phyloP scores from a whole-genome alignment of 2,329 filamentous ascomycete species.

The Scedosporium minutisporum region DNA sequence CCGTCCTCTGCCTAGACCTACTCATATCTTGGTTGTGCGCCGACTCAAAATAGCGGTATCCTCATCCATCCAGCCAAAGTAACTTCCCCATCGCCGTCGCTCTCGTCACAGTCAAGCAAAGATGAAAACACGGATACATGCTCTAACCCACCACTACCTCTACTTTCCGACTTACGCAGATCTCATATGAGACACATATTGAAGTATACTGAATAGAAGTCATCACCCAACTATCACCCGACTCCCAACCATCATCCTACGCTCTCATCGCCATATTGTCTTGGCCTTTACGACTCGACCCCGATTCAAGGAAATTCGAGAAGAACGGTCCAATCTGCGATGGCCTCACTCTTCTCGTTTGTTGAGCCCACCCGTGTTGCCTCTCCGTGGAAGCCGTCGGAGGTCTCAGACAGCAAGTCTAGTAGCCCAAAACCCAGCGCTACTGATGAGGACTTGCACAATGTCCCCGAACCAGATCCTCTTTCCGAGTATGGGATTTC shows the following conservation, averaged over 20 bases:
- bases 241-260: not conserved
- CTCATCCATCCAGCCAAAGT: not conserved
- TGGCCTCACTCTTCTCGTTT: constrained; percentile 96
- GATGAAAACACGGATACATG: constrained; percentile 9
- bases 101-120: constrained; percentile 4
- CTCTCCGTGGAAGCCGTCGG: constrained; percentile 73
- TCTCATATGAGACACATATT: not conserved
- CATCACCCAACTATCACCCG: not conserved
- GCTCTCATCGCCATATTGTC: not conserved
- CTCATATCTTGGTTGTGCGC: not conserved
- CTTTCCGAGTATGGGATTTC: constrained; percentile 57
- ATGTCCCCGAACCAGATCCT: constrained; percentile 22
- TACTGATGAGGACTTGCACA: constrained; percentile 7
- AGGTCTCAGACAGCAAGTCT: constrained; percentile 28
- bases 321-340: constrained; percentile 21
- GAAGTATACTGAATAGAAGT: not conserved
- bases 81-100: not conserved
- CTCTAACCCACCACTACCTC: not conserved
- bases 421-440: constrained; percentile 17
- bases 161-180: not conserved
- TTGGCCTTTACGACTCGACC: too few species aligned
- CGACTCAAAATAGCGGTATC: not conserved
- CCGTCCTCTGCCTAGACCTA: not conserved
- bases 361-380: constrained; percentile 79
- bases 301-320: too few species aligned